A percentile compares a stretch with the other conserved stretches of the same genome.
Conservation (phyloP, 805 yeast genomes). For the Saccharomyces paradoxus region DNA sequence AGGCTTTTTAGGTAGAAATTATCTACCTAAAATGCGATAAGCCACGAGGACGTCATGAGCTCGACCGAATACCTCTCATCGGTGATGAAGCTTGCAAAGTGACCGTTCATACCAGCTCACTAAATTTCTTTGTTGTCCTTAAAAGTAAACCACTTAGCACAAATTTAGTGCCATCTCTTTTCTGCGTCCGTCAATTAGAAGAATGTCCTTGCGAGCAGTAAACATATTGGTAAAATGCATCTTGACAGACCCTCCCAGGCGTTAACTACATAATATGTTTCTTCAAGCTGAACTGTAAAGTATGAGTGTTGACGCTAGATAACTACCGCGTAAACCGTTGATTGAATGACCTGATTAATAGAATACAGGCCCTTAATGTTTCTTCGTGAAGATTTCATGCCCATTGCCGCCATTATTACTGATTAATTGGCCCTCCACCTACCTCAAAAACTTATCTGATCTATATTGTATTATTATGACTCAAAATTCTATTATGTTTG, state of each 20-base stretch:
- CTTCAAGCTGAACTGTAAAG: too few relatives aligned
- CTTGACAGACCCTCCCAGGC: background rate
- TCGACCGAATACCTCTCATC: too few relatives aligned
- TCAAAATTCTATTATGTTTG: background rate
- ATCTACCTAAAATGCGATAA: background rate
- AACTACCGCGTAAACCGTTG: constrained; percentile 14
- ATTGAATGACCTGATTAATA: background rate
- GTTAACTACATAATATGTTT: background rate
- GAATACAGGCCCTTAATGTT: too few relatives aligned
- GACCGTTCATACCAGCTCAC: too few relatives aligned
- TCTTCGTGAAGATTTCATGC: background rate
- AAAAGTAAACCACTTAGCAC: too few relatives aligned
- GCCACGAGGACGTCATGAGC: background rate
- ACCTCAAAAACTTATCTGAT: background rate
- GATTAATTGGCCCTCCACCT: background rate
- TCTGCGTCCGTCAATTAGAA: too few relatives aligned
- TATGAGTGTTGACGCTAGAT: background rate
- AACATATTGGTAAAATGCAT: too few relatives aligned
- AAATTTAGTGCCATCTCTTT: too few relatives aligned
- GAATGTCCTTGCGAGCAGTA: too few relatives aligned
- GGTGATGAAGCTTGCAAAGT: too few relatives aligned
- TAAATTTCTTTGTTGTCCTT: too few relatives aligned
- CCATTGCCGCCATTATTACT: background rate
- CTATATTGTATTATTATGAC: background rate
- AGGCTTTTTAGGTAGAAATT: background rate